Conservation (phyloP, 345 rosid species). For the Turritis glabra region DNA sequence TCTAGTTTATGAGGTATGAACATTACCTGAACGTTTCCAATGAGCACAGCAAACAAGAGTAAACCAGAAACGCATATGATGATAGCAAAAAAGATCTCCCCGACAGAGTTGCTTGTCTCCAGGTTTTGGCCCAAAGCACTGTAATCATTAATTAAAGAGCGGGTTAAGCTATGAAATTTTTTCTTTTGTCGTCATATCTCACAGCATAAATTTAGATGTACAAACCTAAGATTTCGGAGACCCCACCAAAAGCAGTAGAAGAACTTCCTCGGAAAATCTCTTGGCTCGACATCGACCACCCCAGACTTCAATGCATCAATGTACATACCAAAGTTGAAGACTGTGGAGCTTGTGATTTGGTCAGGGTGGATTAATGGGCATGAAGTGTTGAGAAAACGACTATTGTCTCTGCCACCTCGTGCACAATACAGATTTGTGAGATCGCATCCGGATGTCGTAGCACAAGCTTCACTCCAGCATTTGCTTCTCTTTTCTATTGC, state of each 20-base stretch:
- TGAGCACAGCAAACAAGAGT: slow-evolving; percentile 51
- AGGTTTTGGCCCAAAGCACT: slow-evolving; percentile 55
- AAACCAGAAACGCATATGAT: slow-evolving; percentile 45
- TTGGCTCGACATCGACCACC: background rate
- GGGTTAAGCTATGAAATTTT: background rate
- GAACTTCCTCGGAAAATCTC: slow-evolving; percentile 31
- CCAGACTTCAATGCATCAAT: slow-evolving; percentile 31
- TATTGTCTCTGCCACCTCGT: background rate
- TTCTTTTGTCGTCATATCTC: no score
- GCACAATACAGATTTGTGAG: background rate
- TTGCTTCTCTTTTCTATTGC: slow-evolving; percentile 12
- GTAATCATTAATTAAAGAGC: background rate
- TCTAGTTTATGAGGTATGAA: background rate
- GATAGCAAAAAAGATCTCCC: slow-evolving; percentile 45
- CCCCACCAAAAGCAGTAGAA: slow-evolving; percentile 41
- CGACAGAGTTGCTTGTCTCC: slow-evolving; percentile 42
- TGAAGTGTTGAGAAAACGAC: background rate
- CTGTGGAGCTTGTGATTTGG: slow-evolving; percentile 15
- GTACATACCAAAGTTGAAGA: slow-evolving; percentile 38
- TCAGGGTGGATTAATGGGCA: slow-evolving; percentile 29
- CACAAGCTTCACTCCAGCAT: slow-evolving; percentile 32
- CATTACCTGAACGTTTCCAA: slow-evolving; percentile 62
- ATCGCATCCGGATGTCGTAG: background rate
- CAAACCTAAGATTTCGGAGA: slow-evolving; percentile 34
- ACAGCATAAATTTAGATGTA: slow-evolving; percentile 40